Percentiles rank a stretch among this genome's conserved stretches.
These are phyloP conservation scores for Marasmius fiardii DNA, from an alignment of 1,284 basidiomycete genomes.

Conservation along the genomic window DNA sequence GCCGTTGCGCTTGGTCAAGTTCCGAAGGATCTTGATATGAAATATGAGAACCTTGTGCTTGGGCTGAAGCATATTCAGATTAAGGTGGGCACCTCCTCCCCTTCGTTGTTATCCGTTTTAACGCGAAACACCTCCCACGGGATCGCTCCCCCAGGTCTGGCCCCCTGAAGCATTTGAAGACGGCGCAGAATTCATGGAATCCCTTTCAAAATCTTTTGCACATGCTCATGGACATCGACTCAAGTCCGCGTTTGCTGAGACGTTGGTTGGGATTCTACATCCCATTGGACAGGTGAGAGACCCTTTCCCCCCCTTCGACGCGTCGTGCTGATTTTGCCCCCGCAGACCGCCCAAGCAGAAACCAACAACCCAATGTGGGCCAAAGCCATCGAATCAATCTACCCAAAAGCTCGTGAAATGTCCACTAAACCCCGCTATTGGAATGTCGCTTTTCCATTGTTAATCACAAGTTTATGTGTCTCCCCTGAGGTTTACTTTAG, in stretches of 20 bases:
- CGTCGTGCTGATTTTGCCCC: too few relatives aligned
- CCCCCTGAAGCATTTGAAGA: slow-evolving; percentile 93
- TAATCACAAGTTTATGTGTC: slow-evolving; percentile 82
- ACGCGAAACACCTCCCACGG: slow-evolving; percentile 2
- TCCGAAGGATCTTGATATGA: slow-evolving; percentile 74
- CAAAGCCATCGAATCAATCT: slow-evolving; percentile 85
- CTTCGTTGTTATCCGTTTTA: background rate
- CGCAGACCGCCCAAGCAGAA: slow-evolving; percentile 89
- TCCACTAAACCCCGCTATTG: slow-evolving; percentile 90
- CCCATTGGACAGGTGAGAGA: slow-evolving; percentile 87
- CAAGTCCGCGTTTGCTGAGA: slow-evolving; percentile 87
- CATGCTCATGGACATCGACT: slow-evolving; percentile 83
- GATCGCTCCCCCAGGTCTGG: slow-evolving; percentile 62
- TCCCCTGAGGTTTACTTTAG: slow-evolving; percentile 86
- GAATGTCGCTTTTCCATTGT: slow-evolving; percentile 84
- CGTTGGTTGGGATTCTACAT: slow-evolving; percentile 77
- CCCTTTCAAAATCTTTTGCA: slow-evolving; percentile 79
- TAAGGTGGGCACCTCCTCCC: slow-evolving; percentile 46
- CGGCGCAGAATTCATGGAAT: slow-evolving; percentile 88
- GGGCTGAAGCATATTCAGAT: slow-evolving; percentile 80
- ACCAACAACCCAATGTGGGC: slow-evolving; percentile 96
- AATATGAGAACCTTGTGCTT: slow-evolving; percentile 79
- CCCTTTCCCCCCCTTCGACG: too few relatives aligned
- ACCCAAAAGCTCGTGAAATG: slow-evolving; percentile 85
- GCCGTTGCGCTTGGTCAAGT: slow-evolving; percentile 74